These are phyloP conservation scores for Diaporthe sp. DNA, from an alignment of 2,329 filamentous ascomycete species.

Conservation along the genomic window DNA sequence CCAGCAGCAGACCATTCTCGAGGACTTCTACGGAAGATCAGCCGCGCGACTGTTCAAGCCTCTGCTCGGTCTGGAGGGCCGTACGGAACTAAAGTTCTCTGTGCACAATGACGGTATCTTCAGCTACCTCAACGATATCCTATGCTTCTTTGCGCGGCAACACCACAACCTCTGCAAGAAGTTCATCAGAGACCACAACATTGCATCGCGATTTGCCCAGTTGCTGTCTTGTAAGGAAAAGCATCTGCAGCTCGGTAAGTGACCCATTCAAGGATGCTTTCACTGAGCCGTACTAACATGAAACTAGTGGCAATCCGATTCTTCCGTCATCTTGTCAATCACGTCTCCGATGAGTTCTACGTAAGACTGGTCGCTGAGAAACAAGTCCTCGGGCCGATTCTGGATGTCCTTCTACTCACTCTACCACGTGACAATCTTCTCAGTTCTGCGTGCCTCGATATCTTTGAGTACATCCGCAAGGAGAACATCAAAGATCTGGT, in stretches of 20 bases:
- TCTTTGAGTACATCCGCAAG: constrained; percentile 91
- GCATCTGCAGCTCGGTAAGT: constrained; percentile 88
- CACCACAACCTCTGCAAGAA: constrained; percentile 89
- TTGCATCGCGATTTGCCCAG: constrained; percentile 85
- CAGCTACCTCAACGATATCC: constrained; percentile 90
- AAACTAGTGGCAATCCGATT: constrained; percentile 87
- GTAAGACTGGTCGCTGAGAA: constrained; percentile 87
- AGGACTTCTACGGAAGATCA: constrained; percentile 90
- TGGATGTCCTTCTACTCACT: constrained; percentile 86
- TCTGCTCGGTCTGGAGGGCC: constrained; percentile 82
- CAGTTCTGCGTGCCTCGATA: constrained; percentile 92
- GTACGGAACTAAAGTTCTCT: constrained; percentile 77
- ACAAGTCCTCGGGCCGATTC: constrained; percentile 84
- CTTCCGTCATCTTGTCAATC: constrained; percentile 86
- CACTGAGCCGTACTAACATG: constrained; percentile 44
- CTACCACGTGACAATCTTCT: constrained; percentile 94
- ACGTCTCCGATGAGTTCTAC: constrained; percentile 89
- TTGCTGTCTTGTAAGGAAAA: constrained; percentile 89
- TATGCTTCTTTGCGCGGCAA: constrained; percentile 93
- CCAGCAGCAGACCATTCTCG: constrained; percentile 84
- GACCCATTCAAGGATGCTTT: not conserved
- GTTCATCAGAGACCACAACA: constrained; percentile 85
- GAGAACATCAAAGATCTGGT: constrained; percentile 86
- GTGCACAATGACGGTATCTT: constrained; percentile 92
- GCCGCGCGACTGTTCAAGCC: constrained; percentile 89